Evolutionary conservation across 306 rosid genomes (phyloP), one percentile per base, ranked within the genome.

Genomic region (Castanea sativa): DNA sequence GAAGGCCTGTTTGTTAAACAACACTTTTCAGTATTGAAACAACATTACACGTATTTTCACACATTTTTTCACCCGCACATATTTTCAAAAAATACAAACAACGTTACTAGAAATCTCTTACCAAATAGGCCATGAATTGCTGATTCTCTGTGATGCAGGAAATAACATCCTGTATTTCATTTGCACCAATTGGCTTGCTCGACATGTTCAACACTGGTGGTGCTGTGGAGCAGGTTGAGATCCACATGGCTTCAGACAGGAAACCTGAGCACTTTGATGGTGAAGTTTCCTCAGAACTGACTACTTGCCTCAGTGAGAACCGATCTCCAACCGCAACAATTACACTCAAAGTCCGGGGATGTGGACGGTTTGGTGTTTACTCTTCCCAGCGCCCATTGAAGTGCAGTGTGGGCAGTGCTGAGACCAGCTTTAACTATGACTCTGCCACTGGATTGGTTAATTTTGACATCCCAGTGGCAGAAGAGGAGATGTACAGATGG

Each of bases 131-230:
- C 27, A 1, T 25, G 35, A 84, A 73, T 27, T 67, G 69, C 11
- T 53, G 63, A 21, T 38, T 70, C 71, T 79, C 38, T 19, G 30
- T 52, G 33, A 30, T 30, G 59, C 84, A 95, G 99, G 91, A 88
- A 83, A 81, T 93, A 18, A 77, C 85, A 41, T 78, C 92, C 29
- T 61, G 85, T 81, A 75, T 91, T 35, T 88, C 89, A 10, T 87
- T 96, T 76, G 98, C 98, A 14, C 88, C 99, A 73, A 91, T 96
- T 4, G 99, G 99, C 67, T 80, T 93, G 43, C 73, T 96, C 25
- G 92, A 93, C 70, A 91, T 96, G 99, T 90, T 93, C 87, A 96
- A 93, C 86, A 69, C 78, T 16, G 85, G 93, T 15, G 96, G 93
- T 43, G 97, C 99, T 1, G 77, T 93, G 59, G 97, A 91, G 82